phyloP scores from a whole-genome alignment of 148 eudicot species.

The Vaccinium macrocarpon region DNA sequence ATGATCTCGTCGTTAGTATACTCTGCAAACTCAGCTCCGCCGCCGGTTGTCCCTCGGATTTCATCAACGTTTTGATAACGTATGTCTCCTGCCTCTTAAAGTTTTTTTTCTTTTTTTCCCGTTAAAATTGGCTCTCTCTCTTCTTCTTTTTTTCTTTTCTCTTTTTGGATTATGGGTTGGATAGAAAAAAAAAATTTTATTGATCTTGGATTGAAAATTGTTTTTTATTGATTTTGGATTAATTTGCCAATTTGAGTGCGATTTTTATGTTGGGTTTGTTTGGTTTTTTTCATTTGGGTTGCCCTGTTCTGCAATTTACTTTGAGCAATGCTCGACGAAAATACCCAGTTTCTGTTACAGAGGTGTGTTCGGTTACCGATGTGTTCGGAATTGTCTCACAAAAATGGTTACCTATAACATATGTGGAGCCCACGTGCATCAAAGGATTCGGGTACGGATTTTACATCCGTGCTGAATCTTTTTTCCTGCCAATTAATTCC shows the following conservation, averaged over 20 bases:
- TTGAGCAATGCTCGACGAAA: not conserved
- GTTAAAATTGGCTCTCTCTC: not conserved
- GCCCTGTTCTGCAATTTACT: not conserved
- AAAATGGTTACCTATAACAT: too few species aligned
- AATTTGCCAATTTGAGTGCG: not conserved
- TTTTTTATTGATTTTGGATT: not conserved
- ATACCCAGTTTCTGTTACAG: too few species aligned
- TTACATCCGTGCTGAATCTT: too few species aligned
- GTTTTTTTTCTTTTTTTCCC: not conserved
- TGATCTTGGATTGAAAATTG: not conserved
- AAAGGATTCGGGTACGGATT: too few species aligned
- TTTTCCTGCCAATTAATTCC: too few species aligned
- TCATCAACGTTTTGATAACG: conserved; percentile 44
- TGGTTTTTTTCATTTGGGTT: not conserved
- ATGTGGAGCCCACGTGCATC: too few species aligned
- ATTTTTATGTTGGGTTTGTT: not conserved
- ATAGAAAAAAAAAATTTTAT: not conserved
- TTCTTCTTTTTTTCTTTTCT: not conserved
- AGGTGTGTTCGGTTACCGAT: too few species aligned
- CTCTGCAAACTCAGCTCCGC: conserved; percentile 48
- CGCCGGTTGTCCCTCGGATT: conserved; percentile 49
- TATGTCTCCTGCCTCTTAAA: conserved; percentile 15
- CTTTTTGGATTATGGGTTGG: not conserved
- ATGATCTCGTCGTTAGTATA: conserved; percentile 46
- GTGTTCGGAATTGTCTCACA: too few species aligned